Percentiles rank a stretch among this genome's conserved stretches.
These are phyloP conservation scores for Salix caprea DNA, from an alignment of 345 rosid genomes.

Conservation along the genomic window DNA sequence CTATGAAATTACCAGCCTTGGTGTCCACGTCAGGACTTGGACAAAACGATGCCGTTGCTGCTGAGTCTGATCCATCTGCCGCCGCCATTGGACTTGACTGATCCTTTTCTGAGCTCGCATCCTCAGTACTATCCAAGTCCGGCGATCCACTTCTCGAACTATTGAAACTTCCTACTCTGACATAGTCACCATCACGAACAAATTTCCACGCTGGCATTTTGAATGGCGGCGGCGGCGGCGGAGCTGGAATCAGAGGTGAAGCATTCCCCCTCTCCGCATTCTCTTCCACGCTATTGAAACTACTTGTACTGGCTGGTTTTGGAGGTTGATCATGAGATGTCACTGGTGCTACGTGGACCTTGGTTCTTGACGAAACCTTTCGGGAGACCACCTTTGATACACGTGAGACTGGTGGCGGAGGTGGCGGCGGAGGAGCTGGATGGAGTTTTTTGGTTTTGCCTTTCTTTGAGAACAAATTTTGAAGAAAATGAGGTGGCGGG, in stretches of 20 bases:
- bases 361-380: slow-evolving; percentile 20
- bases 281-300: slow-evolving; percentile 21
- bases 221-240: slow-evolving; percentile 86
- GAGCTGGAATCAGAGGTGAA: slow-evolving; percentile 54
- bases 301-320: slow-evolving; percentile 30
- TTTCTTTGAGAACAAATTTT: slow-evolving; percentile 59
- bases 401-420: slow-evolving; percentile 42
- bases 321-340: slow-evolving; percentile 24
- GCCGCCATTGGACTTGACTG: slow-evolving; percentile 23
- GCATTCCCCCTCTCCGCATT: slow-evolving; percentile 35
- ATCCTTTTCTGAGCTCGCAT: slow-evolving; percentile 21
- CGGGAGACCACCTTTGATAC: not conserved
- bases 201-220: slow-evolving; percentile 58
- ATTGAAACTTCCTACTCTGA: slow-evolving; percentile 55
- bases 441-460: slow-evolving; percentile 42
- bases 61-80: not conserved
- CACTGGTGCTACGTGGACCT: slow-evolving; percentile 20
- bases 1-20: slow-evolving; percentile 80
- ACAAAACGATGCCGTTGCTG: slow-evolving; percentile 35
- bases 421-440: slow-evolving; percentile 38
- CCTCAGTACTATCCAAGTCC: slow-evolving; percentile 43
- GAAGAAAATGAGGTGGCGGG: slow-evolving; percentile 48
- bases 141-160: slow-evolving; percentile 51
- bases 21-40: slow-evolving; percentile 88
- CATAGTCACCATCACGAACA: slow-evolving; percentile 57